Base-by-base conservation (phyloP, 495 filamentous ascomycete genomes). In the Viridothelium virens region DNA sequence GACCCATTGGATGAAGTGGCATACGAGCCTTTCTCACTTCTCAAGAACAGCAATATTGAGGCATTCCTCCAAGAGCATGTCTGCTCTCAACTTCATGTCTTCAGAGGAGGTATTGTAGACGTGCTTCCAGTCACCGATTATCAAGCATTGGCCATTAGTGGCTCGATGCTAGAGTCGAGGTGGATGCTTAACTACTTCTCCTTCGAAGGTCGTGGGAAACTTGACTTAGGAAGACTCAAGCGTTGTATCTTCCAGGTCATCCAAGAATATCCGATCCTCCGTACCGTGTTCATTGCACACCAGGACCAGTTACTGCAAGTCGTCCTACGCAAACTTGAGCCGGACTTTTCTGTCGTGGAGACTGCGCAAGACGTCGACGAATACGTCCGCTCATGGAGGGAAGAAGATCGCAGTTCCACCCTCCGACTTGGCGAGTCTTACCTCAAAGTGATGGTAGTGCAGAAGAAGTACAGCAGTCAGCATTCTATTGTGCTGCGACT, bases 101-200 rank as follows among this genome's bases (percentile, higher is more conserved):
- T 70, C 63, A 68, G 68, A 36, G 70, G 70, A 50, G 68, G 70
- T 33, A 70, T 72, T 16, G 64, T 53, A 16, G 70, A 72, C 47
- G 68, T 72, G 25, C 39, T 68, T 1, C 68, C 68, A 25, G 70
- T 72, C 1, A 72, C 70, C 14, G 70, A 72, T 38, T 72, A 66
- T 64, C 70, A 72, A 37, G 46, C 63, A 33, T 56, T 72, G 5
- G 68, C 68, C 1, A 70, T 72, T 46, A 70, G 65, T n/a, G 70
- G 68, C 16, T 66, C 70, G 2, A 59, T 72, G 3, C 68, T 72
- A 0, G 70, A 72, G 46, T 70, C 70, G 2, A 66, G 59, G n/a
- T 72, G 65, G 65, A 70, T 70, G 68, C 59, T 72, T 2, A 72
- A 70, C 61, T 72, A 70, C 61, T 72, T 72, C 64, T 68, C 65